Evolutionary conservation across 2,329 filamentous ascomycete species (phyloP).

Genomic region (Sporothrix brasiliensis): DNA sequence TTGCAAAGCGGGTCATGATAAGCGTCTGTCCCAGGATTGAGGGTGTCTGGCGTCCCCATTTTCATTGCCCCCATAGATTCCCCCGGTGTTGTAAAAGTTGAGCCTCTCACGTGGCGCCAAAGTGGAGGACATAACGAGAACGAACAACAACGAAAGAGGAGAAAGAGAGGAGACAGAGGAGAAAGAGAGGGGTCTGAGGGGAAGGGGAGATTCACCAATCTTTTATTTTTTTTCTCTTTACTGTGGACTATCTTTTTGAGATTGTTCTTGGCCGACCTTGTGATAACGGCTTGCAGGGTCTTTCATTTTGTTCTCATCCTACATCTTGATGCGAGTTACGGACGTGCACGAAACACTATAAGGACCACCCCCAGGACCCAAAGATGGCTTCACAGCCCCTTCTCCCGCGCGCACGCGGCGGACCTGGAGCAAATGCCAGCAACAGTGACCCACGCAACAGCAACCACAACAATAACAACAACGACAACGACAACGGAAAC

Average conservation of each 20-base stretch:
- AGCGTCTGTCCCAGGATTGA: not conserved
- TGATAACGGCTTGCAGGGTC: too few species aligned
- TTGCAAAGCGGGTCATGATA: not conserved
- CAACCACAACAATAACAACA: not conserved
- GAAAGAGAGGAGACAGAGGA: not conserved
- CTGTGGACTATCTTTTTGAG: too few species aligned
- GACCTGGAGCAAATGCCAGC: not conserved
- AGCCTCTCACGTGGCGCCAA: not conserved
- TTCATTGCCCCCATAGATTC: too few species aligned
- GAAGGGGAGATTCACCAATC: not conserved
- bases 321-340: too few species aligned
- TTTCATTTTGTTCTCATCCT: too few species aligned
- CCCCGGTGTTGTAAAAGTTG: too few species aligned
- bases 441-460: too few species aligned
- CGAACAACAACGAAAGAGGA: not conserved
- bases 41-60: too few species aligned
- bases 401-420: conserved; percentile 4
- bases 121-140: not conserved
- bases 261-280: too few species aligned
- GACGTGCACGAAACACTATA: not conserved
- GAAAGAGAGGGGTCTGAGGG: not conserved
- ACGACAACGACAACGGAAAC: too few species aligned
- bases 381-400: not conserved
- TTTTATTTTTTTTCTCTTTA: not conserved
- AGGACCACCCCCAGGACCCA: too few species aligned